Base-by-base conservation (phyloP, 352 stramenopile species). In the Phytophthora cajani region DNA sequence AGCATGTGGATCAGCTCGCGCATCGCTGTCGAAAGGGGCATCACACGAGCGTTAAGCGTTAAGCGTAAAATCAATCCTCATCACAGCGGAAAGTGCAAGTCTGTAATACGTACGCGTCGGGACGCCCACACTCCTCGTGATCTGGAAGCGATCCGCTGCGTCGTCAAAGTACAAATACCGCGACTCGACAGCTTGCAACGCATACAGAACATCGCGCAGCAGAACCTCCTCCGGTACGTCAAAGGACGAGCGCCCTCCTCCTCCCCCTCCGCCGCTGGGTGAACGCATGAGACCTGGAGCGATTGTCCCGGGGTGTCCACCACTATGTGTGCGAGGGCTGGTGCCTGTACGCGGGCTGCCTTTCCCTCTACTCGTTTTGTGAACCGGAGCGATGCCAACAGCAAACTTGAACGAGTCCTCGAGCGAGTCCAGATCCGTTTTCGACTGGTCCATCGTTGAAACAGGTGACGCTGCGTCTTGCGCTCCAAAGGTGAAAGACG, bases 101-200 rank as follows among this genome's bases (percentile, higher is more conserved):
- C 30, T 30, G 27, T 30, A n/a, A 8, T 23, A 86, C 85, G 55
- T 82, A 97, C 89, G 88, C 4, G 86, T 91, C 40, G 88, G 86
- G 2, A 97, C 87, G 5, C 87, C 83, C 8, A 89, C 87, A 57
- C 87, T 83, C 55, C 80, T 71, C 9, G 85, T 91, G 62, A 97
- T 91, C 64, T 95, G 87, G 64, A 95, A 95, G 19, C 85, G 83
- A 50, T 96, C 89, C 9, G 77, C 77, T 40, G 79, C 77, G 6
- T 81, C 74, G 52, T 97, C 89, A 74, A 95, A 95, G 68, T 89
- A 95, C 25, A 97, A 76, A 55, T 97, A 94, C 23, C 88, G 86
- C 14, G 93, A 97, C 52, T 98, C 94, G 58, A 98, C 97, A 27
- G 91, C 94, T 78, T 98, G 93, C 51, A 98, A 83, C 5, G 91